Conservation (phyloP, 2,329 filamentous ascomycete genomes). For the Neodidymelliopsis sp. region DNA sequence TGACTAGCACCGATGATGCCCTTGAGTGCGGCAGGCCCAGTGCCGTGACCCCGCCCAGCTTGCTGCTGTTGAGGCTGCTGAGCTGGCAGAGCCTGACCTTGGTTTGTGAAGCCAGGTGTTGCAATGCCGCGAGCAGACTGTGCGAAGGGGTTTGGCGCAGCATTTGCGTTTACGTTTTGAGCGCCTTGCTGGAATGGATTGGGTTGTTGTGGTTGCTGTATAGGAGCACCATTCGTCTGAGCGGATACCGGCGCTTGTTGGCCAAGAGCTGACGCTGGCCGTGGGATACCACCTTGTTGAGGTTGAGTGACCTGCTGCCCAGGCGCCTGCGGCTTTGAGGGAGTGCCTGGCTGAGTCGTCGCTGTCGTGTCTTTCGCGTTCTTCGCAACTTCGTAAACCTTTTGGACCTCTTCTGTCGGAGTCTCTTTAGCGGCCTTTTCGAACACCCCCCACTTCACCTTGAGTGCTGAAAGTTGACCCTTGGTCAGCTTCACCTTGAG, state of each 20-base stretch:
- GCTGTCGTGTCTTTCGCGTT: conserved; percentile 59
- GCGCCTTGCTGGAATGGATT: conserved; percentile 24
- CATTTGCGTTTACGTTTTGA: conserved; percentile 16
- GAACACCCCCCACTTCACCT: conserved; percentile 79
- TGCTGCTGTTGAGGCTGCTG: conserved; percentile 33
- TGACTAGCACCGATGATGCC: conserved; percentile 26
- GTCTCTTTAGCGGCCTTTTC: conserved; percentile 85
- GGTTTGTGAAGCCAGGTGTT: conserved; percentile 33
- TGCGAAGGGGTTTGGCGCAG: conserved; percentile 22
- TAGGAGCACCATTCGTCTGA: conserved; percentile 28
- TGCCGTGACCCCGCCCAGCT: conserved; percentile 33
- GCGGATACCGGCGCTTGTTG: conserved; percentile 20
- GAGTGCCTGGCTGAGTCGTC: conserved; percentile 28
- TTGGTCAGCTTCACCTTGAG: conserved; percentile 77
- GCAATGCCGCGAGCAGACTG: conserved; percentile 31
- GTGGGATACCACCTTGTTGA: conserved; percentile 12
- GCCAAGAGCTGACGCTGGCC: conserved; percentile 11
- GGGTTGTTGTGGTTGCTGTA: conserved; percentile 20
- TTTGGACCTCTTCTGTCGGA: conserved; percentile 79
- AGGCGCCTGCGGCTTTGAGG: conserved; percentile 23
- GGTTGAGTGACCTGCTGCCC: conserved; percentile 15
- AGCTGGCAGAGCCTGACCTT: conserved; percentile 13
- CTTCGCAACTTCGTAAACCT: conserved; percentile 87
- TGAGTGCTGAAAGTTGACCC: conserved; percentile 64
- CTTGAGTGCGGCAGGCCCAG: conserved; percentile 41